Conservation (phyloP, 495 filamentous ascomycete species). For the Penicillium dipodomyicola region DNA sequence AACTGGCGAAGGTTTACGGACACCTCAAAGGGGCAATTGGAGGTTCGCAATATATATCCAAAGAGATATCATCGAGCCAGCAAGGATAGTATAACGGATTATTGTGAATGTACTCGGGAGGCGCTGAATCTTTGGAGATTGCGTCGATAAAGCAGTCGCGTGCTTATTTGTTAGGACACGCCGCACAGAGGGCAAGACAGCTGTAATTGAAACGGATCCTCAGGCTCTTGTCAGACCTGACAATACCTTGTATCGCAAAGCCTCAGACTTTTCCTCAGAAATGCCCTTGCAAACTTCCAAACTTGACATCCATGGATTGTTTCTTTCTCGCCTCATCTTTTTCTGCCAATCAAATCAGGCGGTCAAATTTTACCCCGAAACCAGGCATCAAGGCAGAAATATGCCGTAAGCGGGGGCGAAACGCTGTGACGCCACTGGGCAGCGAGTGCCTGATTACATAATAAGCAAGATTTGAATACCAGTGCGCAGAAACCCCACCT, state of each 20-base stretch:
- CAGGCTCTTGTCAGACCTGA: background rate
- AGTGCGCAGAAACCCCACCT: slow-evolving; percentile 23
- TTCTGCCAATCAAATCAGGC: slow-evolving; percentile 19
- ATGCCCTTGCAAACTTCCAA: background rate
- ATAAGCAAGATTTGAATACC: slow-evolving; percentile 26
- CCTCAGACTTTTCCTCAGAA: background rate
- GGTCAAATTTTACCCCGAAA: slow-evolving; percentile 18
- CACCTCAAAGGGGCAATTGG: background rate
- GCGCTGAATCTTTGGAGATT: background rate
- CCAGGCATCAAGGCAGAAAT: slow-evolving; percentile 1
- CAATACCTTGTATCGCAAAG: background rate
- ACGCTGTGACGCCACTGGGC: slow-evolving; percentile 18
- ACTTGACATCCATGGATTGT: background rate
- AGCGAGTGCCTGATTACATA: slow-evolving; percentile 35
- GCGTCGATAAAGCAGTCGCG: background rate
- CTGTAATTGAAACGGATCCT: background rate
- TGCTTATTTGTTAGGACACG: background rate
- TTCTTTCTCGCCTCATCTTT: slow-evolving; percentile 10
- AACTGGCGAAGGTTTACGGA: background rate
- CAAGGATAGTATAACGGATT: background rate
- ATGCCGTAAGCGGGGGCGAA: slow-evolving; percentile 4
- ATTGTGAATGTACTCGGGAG: background rate
- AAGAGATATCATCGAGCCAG: background rate
- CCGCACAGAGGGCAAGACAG: background rate
- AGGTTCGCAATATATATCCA: background rate